Evolutionary conservation across 768 basidiomycete genomes (phyloP).

Genomic region (Mycena vitilis): DNA sequence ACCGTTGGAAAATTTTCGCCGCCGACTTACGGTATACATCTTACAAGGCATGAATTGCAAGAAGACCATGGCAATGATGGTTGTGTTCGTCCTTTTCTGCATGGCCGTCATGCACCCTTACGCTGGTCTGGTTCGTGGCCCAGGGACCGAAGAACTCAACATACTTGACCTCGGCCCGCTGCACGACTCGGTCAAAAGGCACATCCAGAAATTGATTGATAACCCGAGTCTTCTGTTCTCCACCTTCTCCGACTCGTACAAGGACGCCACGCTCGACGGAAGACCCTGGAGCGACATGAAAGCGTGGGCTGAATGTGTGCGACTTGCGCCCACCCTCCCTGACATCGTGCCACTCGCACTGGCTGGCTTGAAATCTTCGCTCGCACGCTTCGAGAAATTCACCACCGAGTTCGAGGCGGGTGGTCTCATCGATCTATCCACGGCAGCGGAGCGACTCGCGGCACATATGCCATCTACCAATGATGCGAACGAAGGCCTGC

Average conservation of each 20-base stretch:
- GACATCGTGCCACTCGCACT: neutral
- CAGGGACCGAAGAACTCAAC: conserved; percentile 23
- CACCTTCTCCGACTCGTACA: neutral
- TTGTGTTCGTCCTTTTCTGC: conserved; percentile 28
- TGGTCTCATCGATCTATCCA: neutral
- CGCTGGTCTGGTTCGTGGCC: conserved; percentile 23
- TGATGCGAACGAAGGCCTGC: conserved; percentile 15
- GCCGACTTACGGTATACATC: too few relatives aligned
- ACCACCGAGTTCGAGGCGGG: conserved; percentile 2
- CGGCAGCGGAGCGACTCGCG: neutral
- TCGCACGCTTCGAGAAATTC: conserved; percentile 7
- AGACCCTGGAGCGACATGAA: conserved; percentile 9
- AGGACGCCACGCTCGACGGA: neutral
- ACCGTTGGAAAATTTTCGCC: too few relatives aligned
- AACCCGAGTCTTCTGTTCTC: neutral
- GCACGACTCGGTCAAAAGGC: conserved; percentile 20
- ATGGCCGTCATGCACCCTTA: conserved; percentile 35
- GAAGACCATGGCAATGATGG: conserved; percentile 32
- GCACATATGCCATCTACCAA: neutral
- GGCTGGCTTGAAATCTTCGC: neutral
- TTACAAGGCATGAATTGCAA: conserved; percentile 35
- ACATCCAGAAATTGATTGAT: conserved; percentile 9
- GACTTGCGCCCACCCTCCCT: neutral
- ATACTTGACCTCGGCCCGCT: conserved; percentile 35
- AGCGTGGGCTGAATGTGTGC: neutral